Conservation (phyloP, 306 rosid genomes). For the Abrus precatorius region DNA sequence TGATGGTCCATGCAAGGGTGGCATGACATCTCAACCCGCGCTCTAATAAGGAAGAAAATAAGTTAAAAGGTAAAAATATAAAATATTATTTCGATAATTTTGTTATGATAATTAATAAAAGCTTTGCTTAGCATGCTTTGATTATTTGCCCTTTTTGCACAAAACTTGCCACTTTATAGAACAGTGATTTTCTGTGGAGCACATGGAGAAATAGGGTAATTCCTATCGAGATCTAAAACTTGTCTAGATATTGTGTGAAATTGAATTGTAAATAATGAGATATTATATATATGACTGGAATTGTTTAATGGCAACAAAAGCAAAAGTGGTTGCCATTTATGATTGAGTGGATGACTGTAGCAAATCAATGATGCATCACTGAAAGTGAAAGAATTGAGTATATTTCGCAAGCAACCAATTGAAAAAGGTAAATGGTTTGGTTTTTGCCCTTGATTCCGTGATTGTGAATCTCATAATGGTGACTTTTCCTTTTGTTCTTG, state of each 20-base stretch:
- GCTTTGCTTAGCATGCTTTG: constrained; percentile 1
- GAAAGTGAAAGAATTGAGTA: constrained; percentile 9
- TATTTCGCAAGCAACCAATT: constrained; percentile 30
- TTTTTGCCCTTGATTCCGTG: constrained; percentile 46
- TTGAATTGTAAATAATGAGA: neutral
- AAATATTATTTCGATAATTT: too few species aligned
- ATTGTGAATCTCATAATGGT: constrained; percentile 31
- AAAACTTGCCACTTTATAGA: constrained; percentile 4
- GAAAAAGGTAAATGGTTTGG: constrained; percentile 30
- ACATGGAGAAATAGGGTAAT: neutral
- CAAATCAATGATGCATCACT: constrained; percentile 34
- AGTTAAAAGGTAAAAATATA: too few species aligned
- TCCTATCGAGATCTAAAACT: neutral
- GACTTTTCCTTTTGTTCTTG: constrained; percentile 35
- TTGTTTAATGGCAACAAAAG: constrained; percentile 19
- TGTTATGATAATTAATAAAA: too few species aligned
- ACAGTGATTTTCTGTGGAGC: neutral
- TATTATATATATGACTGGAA: neutral
- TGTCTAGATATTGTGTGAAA: neutral
- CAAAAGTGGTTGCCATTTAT: constrained; percentile 26
- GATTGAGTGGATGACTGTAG: constrained; percentile 28
- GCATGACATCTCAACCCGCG: too few species aligned
- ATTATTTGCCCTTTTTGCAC: constrained; percentile 7
- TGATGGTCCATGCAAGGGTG: too few species aligned
- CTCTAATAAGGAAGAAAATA: neutral